phyloP scores from a whole-genome alignment of 495 filamentous ascomycete genomes.

The Wilcoxina mikolae region DNA sequence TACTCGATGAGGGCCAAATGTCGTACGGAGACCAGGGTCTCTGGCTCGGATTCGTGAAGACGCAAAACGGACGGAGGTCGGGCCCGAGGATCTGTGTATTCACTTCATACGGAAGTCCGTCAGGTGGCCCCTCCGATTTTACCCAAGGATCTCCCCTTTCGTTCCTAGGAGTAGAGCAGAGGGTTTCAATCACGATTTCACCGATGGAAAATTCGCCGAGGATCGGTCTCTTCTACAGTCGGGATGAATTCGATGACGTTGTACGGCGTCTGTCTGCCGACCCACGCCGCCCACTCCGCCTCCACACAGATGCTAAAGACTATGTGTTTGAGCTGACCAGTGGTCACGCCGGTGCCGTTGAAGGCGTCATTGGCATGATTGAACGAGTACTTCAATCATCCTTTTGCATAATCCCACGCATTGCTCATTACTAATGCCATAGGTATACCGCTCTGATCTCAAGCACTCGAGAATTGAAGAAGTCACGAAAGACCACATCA shows the following conservation, averaged over 20 bases:
- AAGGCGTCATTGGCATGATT: neutral
- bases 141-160: neutral
- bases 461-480: too few relatives aligned
- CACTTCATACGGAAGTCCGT: constrained; percentile 19
- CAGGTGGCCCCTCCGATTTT: neutral
- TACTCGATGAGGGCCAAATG: constrained; percentile 21
- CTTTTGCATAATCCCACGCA: neutral
- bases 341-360: neutral
- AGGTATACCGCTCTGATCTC: too few relatives aligned
- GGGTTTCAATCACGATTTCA: constrained; percentile 11
- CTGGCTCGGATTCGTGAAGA: constrained; percentile 18
- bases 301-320: neutral
- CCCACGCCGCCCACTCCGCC: too few relatives aligned
- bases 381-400: neutral
- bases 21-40: constrained; percentile 14
- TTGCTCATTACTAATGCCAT: too few relatives aligned
- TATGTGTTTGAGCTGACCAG: neutral
- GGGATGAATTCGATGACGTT: constrained; percentile 15
- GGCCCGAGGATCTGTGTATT: constrained; percentile 19
- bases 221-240: constrained; percentile 19
- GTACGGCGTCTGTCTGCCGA: constrained; percentile 4
- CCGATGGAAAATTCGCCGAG: neutral
- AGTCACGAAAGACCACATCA: too few relatives aligned
- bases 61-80: constrained; percentile 11
- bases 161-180: constrained; percentile 9